A percentile compares a stretch with the other conserved stretches of the same genome.
Evolutionary conservation across 805 yeast species (phyloP).

Genomic region (Peterozyma toletana): DNA sequence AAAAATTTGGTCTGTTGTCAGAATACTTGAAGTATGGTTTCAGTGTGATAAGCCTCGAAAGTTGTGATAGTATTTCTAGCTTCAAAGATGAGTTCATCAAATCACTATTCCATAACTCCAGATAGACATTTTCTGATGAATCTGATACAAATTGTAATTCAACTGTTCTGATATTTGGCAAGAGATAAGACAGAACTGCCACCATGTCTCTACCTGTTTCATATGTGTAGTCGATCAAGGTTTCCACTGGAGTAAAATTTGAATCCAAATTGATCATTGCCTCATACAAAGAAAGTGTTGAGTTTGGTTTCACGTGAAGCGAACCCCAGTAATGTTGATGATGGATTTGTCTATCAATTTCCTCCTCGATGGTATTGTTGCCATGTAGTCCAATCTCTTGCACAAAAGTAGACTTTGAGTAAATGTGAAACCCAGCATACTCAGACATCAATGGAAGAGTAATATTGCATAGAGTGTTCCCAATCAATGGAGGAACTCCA

Average conservation of each 20-base stretch:
- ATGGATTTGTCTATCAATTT: conserved; percentile 37
- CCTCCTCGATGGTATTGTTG: conserved; percentile 25
- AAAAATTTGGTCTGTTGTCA: conserved; percentile 44
- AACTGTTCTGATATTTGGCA: conserved; percentile 32
- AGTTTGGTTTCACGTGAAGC: conserved; percentile 41
- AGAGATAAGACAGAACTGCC: conserved; percentile 36
- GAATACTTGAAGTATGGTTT: conserved; percentile 15
- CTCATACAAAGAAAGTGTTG: conserved; percentile 28
- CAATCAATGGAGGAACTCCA: conserved; percentile 18
- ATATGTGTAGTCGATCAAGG: conserved; percentile 31
- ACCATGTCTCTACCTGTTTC: conserved; percentile 61
- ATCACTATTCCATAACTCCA: neutral
- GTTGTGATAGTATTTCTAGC: neutral
- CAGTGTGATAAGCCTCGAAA: conserved; percentile 7
- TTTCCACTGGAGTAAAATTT: conserved; percentile 18
- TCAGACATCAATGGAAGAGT: conserved; percentile 8
- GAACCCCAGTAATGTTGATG: conserved; percentile 63
- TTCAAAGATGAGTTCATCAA: neutral
- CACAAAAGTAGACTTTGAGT: conserved; percentile 18
- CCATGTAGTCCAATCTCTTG: conserved; percentile 17
- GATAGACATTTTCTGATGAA: neutral
- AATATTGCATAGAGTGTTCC: conserved; percentile 20
- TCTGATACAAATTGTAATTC: conserved; percentile 18
- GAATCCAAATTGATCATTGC: conserved; percentile 32
- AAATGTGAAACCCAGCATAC: conserved; percentile 29